Evolutionary conservation across 805 yeast genomes (phyloP), one percentile per base, ranked within the genome.

Genomic region (Candida stauntonica): DNA sequence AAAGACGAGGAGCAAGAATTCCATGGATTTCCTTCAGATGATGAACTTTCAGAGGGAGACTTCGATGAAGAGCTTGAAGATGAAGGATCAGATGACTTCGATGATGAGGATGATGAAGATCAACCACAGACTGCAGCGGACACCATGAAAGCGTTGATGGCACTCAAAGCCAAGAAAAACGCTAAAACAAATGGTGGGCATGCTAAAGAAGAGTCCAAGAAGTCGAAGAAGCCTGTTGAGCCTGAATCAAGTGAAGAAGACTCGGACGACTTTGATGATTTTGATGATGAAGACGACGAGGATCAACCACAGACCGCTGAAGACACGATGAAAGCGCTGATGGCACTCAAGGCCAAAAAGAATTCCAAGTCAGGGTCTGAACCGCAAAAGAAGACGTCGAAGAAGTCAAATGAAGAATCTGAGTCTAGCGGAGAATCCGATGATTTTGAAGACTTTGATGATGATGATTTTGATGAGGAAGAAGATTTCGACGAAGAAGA

Each of bases 321-420:
- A 33, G 67, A 64, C 17, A 74, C 73, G 11, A 64, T 70, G 40
- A 68, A 58, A 33, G 66, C 52, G 64, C 68, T 38, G 61, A 68
- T 48, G 63, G 66, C 48, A 34, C 36, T 24, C 36, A 47, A 44
- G 38, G 45, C 45, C 3, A 34, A 34, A 29, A 41, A 41, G 39
- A 38, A 38, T 11, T 31, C 20, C 17, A 15, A 15, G 12, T 6
- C 30, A 5, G 9, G 9, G 8, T 11, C 14, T n/a, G 18, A 15
- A 9, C 15, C 18, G 9, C 9, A 14, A 7, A 15, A 28, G 30
- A 44, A 42, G 41, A 39, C 36, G 31, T 44, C 28, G 40, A 49
- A 33, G 59, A 52, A 26, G 54, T 34, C 38, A 5, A 29, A 35
- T 19, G 24, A 11, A 15, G 34, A 24, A 29, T 9, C 19, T 13